Evolutionary conservation across 2,329 filamentous ascomycete genomes (phyloP), one percentile per base, ranked within the genome.

Genomic region (Sporothrix variecibatus): DNA sequence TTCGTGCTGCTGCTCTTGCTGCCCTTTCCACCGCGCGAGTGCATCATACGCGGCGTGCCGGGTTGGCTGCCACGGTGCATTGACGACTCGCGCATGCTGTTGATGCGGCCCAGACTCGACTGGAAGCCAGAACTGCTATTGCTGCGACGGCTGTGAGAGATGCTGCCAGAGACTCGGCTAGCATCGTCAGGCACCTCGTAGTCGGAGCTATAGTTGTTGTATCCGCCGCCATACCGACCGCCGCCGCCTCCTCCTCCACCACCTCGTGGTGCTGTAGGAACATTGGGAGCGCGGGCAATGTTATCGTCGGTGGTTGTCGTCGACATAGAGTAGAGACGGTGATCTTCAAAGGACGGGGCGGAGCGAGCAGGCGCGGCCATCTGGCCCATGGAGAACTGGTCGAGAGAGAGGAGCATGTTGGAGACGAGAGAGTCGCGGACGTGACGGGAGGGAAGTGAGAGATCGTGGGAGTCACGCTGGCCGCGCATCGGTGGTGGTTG

Each of bases 321-420:
- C 15, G 74, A 69, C 77, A 80, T 31, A 76, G 80, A 81, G 74
- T 79, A 82, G 70, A 79, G 79, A 4, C 73, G 75, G 75, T 81
- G 79, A 72, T 86, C 83, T 76, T 84, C 82, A 71, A 81, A 84
- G 68, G 71, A 70, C 17, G 72, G 72, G 11, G 23, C 67, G 12
- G 72, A 43, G 56, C 74, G 75, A 1, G 68, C 53, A 1, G 79
- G 77, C 38, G 79, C 75, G 49, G 62, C 79, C 64, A 83, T 80
- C 77, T 87, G 85, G 62, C 82, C 86, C 78, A 89, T 86, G 56
- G 89, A 91, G 80, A 95, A 90, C 82, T 95, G 93, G 83, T 97
- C 95, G 77, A 99, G 91, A 56, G 95, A 97, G 77, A 96, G 87
- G 75, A 98, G 90, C 92, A 99, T 96, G 82, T 98, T 97, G 82